Evolutionary conservation across 495 filamentous ascomycete genomes (phyloP), one percentile per base, ranked within the genome.

Genomic region (Aspergillus haitiensis): DNA sequence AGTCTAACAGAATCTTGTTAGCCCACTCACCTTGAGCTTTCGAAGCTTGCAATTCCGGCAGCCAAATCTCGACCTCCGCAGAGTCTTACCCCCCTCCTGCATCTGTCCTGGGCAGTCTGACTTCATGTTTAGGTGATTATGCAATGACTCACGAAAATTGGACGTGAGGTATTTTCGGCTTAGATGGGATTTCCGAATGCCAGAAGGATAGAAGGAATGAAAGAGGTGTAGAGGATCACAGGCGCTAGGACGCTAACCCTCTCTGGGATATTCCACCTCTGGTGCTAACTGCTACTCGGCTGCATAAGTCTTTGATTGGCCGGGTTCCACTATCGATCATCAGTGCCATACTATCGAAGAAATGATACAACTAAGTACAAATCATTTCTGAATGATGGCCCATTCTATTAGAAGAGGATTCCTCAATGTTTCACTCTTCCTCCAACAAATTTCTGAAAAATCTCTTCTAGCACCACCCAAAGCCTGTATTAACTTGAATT

Each of bases 31-130:
- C 73, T 81, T 81, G 34, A 82, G 61, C 64, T 75, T 78, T 58
- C 77, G 59, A 27, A 79, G 73, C 66, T 81, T 82, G 70, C 76
- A 81, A 62, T 79, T 80, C 34, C 78, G 73, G 60, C 78, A 81
- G 52, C 78, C 78, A 62, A 62, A 73, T 72, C 77, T 69, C 27
- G 78, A 80, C 53, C 70, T 67, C 32, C 60, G 64, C 58, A 0
- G 47, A 52, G 45, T 64, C 49, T 21, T 58, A 53, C 39, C 18
- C 42, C 62, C 21, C 1, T 27, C 36, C 49, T 31, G 55, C 8
- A 11, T n/a, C 18, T 64, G 37, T 45, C 42, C 62, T 54, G 62
- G 60, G 52, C 34, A 55, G 56, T 8, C 60, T 15, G 64, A 66
- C 6, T 64, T 49, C 67, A 69, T 70, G 27, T 15, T 53, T 58